A percentile compares a stretch with the other conserved stretches of the same genome.
phyloP scores from a whole-genome alignment of 1,284 basidiomycete genomes.

The Trichosporon ovoides region DNA sequence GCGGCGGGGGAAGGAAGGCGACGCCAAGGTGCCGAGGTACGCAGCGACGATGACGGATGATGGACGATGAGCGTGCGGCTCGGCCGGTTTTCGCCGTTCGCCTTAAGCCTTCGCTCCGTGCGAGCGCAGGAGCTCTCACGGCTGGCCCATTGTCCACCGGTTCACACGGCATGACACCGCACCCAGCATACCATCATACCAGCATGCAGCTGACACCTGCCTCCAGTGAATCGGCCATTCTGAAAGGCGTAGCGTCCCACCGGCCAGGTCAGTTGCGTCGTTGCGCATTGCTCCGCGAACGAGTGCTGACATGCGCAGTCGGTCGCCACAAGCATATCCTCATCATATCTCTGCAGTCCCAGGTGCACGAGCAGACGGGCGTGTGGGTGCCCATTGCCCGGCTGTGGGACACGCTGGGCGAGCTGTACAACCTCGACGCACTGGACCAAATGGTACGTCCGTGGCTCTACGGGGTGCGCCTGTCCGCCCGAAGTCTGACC shows the following conservation, averaged over 20 bases:
- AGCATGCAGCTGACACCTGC: not conserved
- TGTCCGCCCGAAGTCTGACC: too few species aligned
- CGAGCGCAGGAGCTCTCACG: too few species aligned
- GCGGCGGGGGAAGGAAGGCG: not conserved
- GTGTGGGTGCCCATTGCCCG: constrained; percentile 55
- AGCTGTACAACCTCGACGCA: constrained; percentile 68
- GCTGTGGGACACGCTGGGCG: constrained; percentile 67
- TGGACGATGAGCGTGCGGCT: too few species aligned
- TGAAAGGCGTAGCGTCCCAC: constrained; percentile 28
- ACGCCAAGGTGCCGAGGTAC: not conserved
- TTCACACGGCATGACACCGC: too few species aligned
- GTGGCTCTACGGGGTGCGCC: too few species aligned
- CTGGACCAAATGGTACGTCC: constrained; percentile 68
- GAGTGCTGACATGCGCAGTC: constrained; percentile 20
- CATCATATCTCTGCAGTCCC: constrained; percentile 36
- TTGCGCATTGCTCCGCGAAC: not conserved
- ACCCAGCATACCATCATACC: too few species aligned
- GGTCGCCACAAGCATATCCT: constrained; percentile 37
- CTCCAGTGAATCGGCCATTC: constrained; percentile 32
- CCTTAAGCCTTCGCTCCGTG: too few species aligned
- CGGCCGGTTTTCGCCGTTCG: too few species aligned
- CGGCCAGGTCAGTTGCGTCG: constrained; percentile 25
- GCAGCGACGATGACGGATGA: too few species aligned
- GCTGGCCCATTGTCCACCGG: too few species aligned
- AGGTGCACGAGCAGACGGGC: constrained; percentile 33